These are phyloP conservation scores for Pythium insidiosum DNA, from an alignment of 352 stramenopile genomes.

Conservation along the genomic window DNA sequence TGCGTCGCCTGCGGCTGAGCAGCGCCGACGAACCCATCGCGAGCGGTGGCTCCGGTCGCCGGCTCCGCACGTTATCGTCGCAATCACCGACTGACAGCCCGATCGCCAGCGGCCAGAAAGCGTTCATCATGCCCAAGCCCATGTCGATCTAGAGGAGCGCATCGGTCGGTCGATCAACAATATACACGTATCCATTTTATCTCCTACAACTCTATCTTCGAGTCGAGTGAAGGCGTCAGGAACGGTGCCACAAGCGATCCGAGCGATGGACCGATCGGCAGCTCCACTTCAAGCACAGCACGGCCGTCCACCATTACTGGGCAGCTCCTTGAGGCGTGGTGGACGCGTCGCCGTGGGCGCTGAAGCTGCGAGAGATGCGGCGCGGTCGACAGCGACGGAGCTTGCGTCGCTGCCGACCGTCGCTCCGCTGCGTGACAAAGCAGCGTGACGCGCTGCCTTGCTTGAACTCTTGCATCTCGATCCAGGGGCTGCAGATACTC, in stretches of 20 bases:
- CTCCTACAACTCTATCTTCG: too few species aligned
- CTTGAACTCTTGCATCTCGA: neutral
- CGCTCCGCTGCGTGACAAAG: slow-evolving; percentile 3
- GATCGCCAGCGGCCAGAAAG: slow-evolving; percentile 45
- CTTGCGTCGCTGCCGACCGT: too few species aligned
- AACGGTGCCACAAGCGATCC: slow-evolving; percentile 10
- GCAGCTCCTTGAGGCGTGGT: too few species aligned
- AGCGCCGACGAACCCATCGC: neutral
- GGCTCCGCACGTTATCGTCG: neutral
- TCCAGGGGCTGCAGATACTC: slow-evolving; percentile 14
- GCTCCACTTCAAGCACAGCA: slow-evolving; percentile 6
- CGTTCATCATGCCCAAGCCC: slow-evolving; percentile 56
- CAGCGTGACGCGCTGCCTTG: slow-evolving; percentile 4
- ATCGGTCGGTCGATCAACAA: too few species aligned
- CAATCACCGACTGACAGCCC: slow-evolving; percentile 15
- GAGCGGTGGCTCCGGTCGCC: neutral
- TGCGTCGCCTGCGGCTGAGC: neutral
- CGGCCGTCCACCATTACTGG: slow-evolving; percentile 1
- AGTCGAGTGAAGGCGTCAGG: too few species aligned
- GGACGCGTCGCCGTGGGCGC: neutral
- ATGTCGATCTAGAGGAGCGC: slow-evolving; percentile 64
- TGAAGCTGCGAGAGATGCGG: neutral
- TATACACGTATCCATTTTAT: neutral
- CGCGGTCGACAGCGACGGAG: too few species aligned
- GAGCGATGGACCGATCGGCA: slow-evolving; percentile 15